These are phyloP conservation scores for Dactylellina leptospora DNA, from an alignment of 2,329 filamentous ascomycete species.

Conservation along the genomic window DNA sequence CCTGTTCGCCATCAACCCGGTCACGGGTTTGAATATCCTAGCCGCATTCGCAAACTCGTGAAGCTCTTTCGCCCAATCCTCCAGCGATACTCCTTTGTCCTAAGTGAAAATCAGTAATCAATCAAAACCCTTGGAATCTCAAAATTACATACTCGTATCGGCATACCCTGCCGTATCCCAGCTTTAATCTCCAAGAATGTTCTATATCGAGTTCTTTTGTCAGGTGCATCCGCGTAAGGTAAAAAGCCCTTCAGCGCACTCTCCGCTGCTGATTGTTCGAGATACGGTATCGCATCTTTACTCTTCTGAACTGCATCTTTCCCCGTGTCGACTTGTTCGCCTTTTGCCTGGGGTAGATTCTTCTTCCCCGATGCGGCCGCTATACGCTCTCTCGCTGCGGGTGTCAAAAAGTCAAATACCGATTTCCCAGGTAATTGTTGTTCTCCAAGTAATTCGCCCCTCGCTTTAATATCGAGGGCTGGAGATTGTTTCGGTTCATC, in stretches of 20 bases:
- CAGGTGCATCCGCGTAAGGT: slow-evolving; percentile 84
- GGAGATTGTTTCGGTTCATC: neutral
- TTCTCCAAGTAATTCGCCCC: slow-evolving; percentile 84
- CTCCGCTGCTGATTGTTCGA: slow-evolving; percentile 62
- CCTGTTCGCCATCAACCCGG: slow-evolving; percentile 88
- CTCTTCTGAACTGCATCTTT: slow-evolving; percentile 70
- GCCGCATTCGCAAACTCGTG: slow-evolving; percentile 78
- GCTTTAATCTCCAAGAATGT: slow-evolving; percentile 81
- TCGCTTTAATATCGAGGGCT: slow-evolving; percentile 38
- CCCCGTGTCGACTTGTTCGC: slow-evolving; percentile 74
- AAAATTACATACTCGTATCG: slow-evolving; percentile 63
- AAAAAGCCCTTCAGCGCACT: slow-evolving; percentile 69
- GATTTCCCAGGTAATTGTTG: slow-evolving; percentile 85
- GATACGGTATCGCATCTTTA: slow-evolving; percentile 63
- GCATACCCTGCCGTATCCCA: slow-evolving; percentile 69
- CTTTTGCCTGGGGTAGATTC: slow-evolving; percentile 78
- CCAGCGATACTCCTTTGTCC: slow-evolving; percentile 65
- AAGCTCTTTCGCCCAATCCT: slow-evolving; percentile 83
- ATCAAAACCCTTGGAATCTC: neutral
- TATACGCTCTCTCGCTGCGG: slow-evolving; percentile 78
- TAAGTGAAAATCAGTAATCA: slow-evolving; percentile 17
- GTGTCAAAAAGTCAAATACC: slow-evolving; percentile 89
- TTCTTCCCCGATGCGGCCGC: slow-evolving; percentile 76
- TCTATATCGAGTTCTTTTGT: slow-evolving; percentile 81
- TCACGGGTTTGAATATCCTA: slow-evolving; percentile 88